Percentiles rank a stretch among this genome's conserved stretches.
These are phyloP conservation scores for Chytriomyces sp. DNA, from an alignment of 192 early-diverging fungal genomes.

Conservation along the genomic window DNA sequence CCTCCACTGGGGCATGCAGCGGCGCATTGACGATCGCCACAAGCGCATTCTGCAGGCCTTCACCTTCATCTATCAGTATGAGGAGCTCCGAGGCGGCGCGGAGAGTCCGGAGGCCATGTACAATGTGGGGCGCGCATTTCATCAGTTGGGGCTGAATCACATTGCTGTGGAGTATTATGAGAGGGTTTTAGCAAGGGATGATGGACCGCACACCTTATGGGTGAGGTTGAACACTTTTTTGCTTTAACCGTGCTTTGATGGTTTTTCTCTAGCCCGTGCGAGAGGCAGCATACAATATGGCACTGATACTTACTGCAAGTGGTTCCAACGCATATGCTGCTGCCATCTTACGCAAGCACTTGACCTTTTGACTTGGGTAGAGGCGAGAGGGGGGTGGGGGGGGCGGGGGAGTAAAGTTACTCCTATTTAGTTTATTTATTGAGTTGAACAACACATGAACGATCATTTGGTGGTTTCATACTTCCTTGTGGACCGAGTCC, in stretches of 20 bases:
- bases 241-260: background rate
- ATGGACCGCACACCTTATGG: constrained; percentile 9
- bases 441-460: no score
- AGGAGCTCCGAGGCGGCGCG: constrained; percentile 44
- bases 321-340: constrained; percentile 75
- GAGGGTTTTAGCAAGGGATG: constrained; percentile 56
- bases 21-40: constrained; percentile 72
- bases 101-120: constrained; percentile 69
- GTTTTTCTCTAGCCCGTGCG: constrained; percentile 45
- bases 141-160: constrained; percentile 78
- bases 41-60: constrained; percentile 65
- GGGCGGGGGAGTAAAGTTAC: no score
- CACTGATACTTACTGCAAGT: constrained; percentile 73
- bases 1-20: constrained; percentile 68
- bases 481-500: no score
- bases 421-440: no score
- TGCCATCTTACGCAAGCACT: constrained; percentile 72
- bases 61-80: constrained; percentile 67
- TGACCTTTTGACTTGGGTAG: constrained; percentile 71
- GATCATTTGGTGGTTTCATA: no score
- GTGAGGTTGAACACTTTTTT: background rate
- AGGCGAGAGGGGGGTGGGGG: no score
- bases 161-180: constrained; percentile 88
- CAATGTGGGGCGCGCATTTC: constrained; percentile 88
- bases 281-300: constrained; percentile 93